Conservation (phyloP, 306 rosid species). For the Delonix regia region DNA sequence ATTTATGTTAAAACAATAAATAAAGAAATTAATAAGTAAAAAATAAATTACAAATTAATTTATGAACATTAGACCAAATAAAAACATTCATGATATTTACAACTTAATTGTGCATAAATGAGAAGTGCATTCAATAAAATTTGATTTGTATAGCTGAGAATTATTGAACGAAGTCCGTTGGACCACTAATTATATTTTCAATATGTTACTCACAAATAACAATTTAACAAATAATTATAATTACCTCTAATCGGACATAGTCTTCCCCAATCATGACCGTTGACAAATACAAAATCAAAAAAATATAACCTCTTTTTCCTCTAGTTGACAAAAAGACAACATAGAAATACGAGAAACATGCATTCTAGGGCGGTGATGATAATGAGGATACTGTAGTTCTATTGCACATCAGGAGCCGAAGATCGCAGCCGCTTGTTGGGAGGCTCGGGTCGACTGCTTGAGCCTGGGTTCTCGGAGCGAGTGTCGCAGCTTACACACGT, state of each 20-base stretch:
- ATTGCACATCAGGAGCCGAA: conserved; percentile 45
- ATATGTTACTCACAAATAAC: too few species aligned
- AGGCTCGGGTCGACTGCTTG: conserved; percentile 46
- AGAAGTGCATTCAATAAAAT: too few species aligned
- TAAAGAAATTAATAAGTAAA: too few species aligned
- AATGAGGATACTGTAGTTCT: conserved; percentile 4
- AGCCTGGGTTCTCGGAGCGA: conserved; percentile 42
- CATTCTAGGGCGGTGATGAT: background rate
- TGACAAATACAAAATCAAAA: conserved; percentile 21
- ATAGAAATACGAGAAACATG: background rate
- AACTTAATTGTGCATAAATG: too few species aligned
- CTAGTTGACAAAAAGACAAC: conserved; percentile 25
- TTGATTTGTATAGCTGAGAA: too few species aligned
- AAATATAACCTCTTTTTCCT: conserved; percentile 11
- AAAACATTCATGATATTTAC: too few species aligned
- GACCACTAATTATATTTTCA: too few species aligned
- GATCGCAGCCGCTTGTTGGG: conserved; percentile 49
- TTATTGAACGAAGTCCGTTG: too few species aligned
- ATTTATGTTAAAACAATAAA: too few species aligned
- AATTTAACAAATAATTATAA: background rate
- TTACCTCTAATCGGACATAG: conserved; percentile 16
- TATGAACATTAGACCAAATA: too few species aligned
- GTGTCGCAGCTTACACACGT: conserved; percentile 64
- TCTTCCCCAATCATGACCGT: conserved; percentile 41
- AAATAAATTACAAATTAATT: too few species aligned